phyloP scores from a whole-genome alignment of 2,329 filamentous ascomycete genomes.

The Diaporthe citri region DNA sequence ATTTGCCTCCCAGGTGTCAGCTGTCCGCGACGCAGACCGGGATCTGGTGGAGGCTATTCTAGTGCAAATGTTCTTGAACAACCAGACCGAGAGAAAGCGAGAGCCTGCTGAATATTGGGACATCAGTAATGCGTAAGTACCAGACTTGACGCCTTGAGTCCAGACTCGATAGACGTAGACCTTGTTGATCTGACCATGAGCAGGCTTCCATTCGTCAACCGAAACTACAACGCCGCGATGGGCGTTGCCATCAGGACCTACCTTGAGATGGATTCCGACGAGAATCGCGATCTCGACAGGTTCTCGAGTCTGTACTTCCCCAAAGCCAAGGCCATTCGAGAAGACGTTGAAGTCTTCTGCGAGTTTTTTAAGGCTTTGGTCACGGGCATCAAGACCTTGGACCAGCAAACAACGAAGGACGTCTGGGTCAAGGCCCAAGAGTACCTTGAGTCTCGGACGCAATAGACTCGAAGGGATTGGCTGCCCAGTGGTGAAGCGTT shows the following conservation, averaged over 20 bases:
- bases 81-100: conserved; percentile 79
- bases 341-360: conserved; percentile 70
- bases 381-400: conserved; percentile 68
- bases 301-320: conserved; percentile 56
- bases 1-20: conserved; percentile 85
- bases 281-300: conserved; percentile 45
- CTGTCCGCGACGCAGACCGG: conserved; percentile 82
- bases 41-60: conserved; percentile 88
- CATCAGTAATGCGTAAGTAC: conserved; percentile 78
- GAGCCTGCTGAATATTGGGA: conserved; percentile 69
- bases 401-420: conserved; percentile 59
- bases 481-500: background rate
- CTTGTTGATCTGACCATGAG: conserved; percentile 25
- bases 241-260: conserved; percentile 39
- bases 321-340: conserved; percentile 67
- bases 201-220: conserved; percentile 40
- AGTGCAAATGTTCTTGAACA: conserved; percentile 83
- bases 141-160: background rate
- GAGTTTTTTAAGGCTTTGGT: conserved; percentile 70
- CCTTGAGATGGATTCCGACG: conserved; percentile 38
- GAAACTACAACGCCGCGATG: conserved; percentile 40
- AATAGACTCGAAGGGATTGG: conserved; percentile 19
- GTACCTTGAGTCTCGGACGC: conserved; percentile 61
- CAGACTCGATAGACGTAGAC: background rate
- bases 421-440: conserved; percentile 68